Conservation (phyloP, 345 rosid species). For the Syzygium aromaticum region DNA sequence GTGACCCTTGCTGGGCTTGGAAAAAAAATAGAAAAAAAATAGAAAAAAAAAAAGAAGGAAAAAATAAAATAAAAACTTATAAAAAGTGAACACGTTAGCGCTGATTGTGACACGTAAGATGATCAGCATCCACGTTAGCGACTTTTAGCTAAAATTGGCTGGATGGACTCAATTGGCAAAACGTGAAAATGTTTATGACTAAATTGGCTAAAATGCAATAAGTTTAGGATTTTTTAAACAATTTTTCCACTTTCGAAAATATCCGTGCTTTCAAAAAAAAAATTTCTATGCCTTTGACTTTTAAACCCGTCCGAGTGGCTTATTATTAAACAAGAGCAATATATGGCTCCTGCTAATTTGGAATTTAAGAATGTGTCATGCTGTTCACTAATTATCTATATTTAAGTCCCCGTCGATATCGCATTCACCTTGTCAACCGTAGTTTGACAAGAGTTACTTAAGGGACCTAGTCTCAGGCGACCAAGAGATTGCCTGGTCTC, state of each 20-base stretch:
- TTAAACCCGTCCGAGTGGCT: background rate
- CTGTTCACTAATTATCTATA: background rate
- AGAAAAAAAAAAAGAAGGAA: background rate
- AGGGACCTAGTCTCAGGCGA: background rate
- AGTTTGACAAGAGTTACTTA: background rate
- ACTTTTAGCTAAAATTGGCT: background rate
- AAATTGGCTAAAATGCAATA: background rate
- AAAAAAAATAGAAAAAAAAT: no score
- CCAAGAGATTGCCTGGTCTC: background rate
- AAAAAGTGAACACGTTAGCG: background rate
- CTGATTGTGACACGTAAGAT: accelerated
- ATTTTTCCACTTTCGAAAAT: accelerated
- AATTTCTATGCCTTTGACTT: background rate
- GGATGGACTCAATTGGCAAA: background rate
- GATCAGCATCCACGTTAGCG: accelerated
- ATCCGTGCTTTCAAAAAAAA: background rate
- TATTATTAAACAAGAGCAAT: background rate
- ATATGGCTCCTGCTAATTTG: background rate
- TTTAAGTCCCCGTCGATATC: background rate
- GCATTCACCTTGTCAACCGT: background rate
- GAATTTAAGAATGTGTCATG: background rate
- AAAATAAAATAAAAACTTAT: background rate
- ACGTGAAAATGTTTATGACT: accelerated
- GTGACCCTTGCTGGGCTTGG: background rate
- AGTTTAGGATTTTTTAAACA: background rate